phyloP scores from a whole-genome alignment of 345 rosid genomes.

The Erodium maritimum region DNA sequence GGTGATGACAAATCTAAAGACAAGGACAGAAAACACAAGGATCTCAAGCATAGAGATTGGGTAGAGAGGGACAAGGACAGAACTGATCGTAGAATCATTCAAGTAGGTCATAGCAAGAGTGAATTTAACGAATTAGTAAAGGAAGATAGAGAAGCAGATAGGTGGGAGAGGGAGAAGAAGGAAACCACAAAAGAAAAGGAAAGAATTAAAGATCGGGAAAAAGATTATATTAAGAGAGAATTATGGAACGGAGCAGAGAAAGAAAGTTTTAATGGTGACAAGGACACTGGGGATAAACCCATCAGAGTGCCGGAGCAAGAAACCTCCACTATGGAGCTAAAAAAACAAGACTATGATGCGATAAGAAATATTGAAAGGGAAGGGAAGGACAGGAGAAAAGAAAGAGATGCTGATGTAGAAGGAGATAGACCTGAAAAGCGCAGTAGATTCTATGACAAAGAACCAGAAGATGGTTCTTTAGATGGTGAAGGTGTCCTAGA shows the following conservation, averaged over 20 bases:
- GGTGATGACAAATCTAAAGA: conserved; percentile 84
- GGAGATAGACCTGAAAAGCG: conserved; percentile 87
- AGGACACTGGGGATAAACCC: conserved; percentile 58
- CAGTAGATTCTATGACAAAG: conserved; percentile 50
- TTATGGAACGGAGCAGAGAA: conserved; percentile 50
- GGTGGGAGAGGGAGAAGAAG: conserved; percentile 83
- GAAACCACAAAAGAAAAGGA: conserved; percentile 69
- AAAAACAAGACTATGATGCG: conserved; percentile 58
- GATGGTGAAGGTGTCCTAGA: conserved; percentile 72
- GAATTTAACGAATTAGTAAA: conserved; percentile 58
- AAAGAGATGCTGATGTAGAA: conserved; percentile 62
- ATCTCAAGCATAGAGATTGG: conserved; percentile 69
- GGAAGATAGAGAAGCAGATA: conserved; percentile 78
- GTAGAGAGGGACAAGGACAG: conserved; percentile 88
- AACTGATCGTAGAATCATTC: conserved; percentile 61
- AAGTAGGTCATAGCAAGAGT: conserved; percentile 33
- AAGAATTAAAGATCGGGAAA: conserved; percentile 66
- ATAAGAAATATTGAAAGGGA: conserved; percentile 65
- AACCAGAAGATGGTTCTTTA: conserved; percentile 74
- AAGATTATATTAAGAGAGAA: conserved; percentile 60
- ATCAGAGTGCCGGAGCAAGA: conserved; percentile 53
- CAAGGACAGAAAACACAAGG: conserved; percentile 86
- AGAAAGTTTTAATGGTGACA: conserved; percentile 49
- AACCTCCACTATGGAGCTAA: conserved; percentile 40
- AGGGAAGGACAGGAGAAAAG: conserved; percentile 71